phyloP scores from a whole-genome alignment of 2,329 filamentous ascomycete species.

The Neonectria punicea region DNA sequence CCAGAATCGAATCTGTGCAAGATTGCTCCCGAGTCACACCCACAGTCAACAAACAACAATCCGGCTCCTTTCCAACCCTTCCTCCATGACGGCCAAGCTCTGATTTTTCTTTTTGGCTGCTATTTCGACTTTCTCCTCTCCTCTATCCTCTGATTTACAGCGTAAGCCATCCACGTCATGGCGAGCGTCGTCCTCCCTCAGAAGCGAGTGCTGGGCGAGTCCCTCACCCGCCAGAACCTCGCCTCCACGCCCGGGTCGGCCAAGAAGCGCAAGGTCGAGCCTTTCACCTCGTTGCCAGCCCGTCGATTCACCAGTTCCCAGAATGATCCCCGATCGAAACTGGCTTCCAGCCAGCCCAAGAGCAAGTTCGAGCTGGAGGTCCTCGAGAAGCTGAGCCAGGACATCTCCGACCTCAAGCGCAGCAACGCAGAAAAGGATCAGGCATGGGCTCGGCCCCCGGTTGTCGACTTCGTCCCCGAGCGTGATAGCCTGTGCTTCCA shows the following conservation, averaged over 20 bases:
- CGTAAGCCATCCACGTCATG: conserved; percentile 51
- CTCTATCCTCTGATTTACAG: conserved; percentile 14
- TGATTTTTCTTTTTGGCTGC: not conserved
- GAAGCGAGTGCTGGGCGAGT: conserved; percentile 79
- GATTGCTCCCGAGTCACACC: conserved; percentile 26
- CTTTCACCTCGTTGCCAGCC: conserved; percentile 64
- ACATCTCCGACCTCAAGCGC: conserved; percentile 85
- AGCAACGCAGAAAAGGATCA: conserved; percentile 94
- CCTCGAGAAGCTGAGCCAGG: conserved; percentile 94
- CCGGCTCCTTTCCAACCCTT: conserved; percentile 23
- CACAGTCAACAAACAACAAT: conserved; percentile 17
- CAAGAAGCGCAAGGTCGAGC: conserved; percentile 88
- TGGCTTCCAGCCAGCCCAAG: conserved; percentile 81
- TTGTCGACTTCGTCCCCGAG: conserved; percentile 63
- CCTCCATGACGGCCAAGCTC: conserved; percentile 26
- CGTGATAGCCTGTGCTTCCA: conserved; percentile 86
- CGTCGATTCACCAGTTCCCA: conserved; percentile 72
- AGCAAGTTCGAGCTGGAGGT: conserved; percentile 95
- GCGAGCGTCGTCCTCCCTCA: conserved; percentile 67
- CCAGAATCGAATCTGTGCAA: conserved; percentile 17
- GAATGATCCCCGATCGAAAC: conserved; percentile 68
- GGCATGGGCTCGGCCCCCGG: conserved; percentile 78
- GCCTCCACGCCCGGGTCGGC: conserved; percentile 65
- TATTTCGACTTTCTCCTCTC: conserved; percentile 7
- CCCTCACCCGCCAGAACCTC: conserved; percentile 71